Conservation (phyloP, 2,329 filamentous ascomycete genomes). For the Orbilia ellipsospora region DNA sequence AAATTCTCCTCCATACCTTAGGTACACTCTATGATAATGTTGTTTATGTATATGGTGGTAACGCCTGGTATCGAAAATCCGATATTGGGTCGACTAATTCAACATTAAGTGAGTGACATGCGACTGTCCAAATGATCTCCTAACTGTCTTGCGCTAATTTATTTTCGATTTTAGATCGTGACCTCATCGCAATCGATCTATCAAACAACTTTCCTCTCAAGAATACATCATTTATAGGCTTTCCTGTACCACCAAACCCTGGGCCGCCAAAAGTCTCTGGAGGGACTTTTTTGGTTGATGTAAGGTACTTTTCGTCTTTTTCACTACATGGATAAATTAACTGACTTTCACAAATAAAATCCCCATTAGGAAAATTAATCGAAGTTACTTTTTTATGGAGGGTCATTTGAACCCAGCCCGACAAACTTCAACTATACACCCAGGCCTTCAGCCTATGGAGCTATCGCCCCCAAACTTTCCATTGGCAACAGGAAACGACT, state of each 20-base stretch:
- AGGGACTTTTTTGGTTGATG: conserved; percentile 35
- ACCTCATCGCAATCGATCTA: conserved; percentile 25
- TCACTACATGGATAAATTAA: not conserved
- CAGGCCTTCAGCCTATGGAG: conserved; percentile 31
- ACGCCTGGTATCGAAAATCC: conserved; percentile 13
- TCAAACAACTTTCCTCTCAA: conserved; percentile 15
- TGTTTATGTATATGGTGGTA: conserved; percentile 34
- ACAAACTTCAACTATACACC: conserved; percentile 3
- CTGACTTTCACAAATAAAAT: not conserved
- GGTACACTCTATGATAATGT: conserved; percentile 12
- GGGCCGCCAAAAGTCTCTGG: conserved; percentile 28
- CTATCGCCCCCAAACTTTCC: conserved; percentile 1
- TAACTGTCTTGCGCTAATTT: not conserved
- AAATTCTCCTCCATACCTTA: not conserved
- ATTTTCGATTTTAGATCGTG: conserved; percentile 4
- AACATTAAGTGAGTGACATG: conserved; percentile 20
- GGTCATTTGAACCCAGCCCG: not conserved
- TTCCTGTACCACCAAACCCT: conserved; percentile 31
- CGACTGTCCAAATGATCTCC: not conserved
- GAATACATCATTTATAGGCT: conserved; percentile 10
- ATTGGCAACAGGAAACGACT: conserved; percentile 20
- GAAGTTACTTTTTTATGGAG: conserved; percentile 39
- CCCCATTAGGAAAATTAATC: conserved; percentile 6
- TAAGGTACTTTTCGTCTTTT: not conserved
- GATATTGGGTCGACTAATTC: not conserved